These are phyloP conservation scores for Metarhizium anisopliae DNA, from an alignment of 2,329 filamentous ascomycete genomes.

Conservation along the genomic window DNA sequence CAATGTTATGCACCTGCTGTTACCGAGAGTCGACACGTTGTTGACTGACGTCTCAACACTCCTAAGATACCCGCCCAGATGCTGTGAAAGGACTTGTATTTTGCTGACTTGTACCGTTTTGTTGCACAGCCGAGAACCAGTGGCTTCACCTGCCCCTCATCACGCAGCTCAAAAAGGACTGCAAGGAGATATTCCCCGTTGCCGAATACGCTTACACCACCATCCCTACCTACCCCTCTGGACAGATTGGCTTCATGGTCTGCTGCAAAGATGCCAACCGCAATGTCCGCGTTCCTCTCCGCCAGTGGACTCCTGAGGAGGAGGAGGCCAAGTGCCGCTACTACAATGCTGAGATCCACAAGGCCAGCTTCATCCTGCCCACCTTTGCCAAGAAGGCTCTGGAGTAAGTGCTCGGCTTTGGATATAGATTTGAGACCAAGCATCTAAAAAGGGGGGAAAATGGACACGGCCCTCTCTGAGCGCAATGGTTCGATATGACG, in stretches of 20 bases:
- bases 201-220: conserved; percentile 99
- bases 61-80: neutral
- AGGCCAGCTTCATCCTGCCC: conserved; percentile 86
- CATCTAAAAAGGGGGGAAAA: neutral
- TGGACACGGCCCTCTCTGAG: neutral
- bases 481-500: neutral
- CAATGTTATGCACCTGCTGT: neutral
- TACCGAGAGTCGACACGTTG: neutral
- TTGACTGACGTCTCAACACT: neutral
- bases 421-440: neutral
- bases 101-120: conserved; percentile 8
- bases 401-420: conserved; percentile 30
- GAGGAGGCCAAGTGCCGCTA: conserved; percentile 91
- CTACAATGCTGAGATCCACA: conserved; percentile 96
- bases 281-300: conserved; percentile 77
- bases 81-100: conserved; percentile 3
- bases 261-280: conserved; percentile 88
- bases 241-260: conserved; percentile 99
- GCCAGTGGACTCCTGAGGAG: conserved; percentile 74
- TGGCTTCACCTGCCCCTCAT: conserved; percentile 97
- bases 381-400: conserved; percentile 81
- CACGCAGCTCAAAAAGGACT: conserved; percentile 89
- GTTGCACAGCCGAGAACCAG: conserved; percentile 80
- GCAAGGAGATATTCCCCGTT: conserved; percentile 93
- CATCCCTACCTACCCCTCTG: conserved; percentile 97